Evolutionary conservation across 2,329 filamentous ascomycete genomes (phyloP), one percentile per base, ranked within the genome.

Genomic region (Ophiostoma triangulosporum): DNA sequence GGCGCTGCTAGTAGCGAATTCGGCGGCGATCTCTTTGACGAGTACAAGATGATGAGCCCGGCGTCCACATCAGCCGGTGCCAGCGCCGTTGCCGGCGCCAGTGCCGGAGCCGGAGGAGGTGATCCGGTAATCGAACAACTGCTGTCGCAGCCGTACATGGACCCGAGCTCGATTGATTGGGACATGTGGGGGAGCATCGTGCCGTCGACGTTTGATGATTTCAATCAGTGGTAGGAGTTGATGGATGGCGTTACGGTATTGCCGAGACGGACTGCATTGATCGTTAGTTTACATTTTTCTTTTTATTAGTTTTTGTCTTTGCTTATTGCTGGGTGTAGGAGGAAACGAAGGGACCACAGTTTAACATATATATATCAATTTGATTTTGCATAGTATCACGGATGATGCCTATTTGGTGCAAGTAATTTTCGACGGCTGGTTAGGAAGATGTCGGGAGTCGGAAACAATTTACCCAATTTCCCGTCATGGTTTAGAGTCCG

Each of bases 131-230:
- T 74, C n/a, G 72, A 75, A 46, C 68, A 71, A 14, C 69, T 74
- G 32, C 56, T 76, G 38, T 66, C 67, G 15, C 58, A 60, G 53
- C 67, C 68, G 0, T 73, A 71, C 52, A 58, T 75, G 17, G 73
- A 76, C 56, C 63, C 69, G 6, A 65, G 67, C 9, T 59, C 64
- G 3, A 59, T 75, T 15, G 72, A 73, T 49, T 73, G 73, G 68
- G 72, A 75, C 52, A 66, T 75, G 62, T 73, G 70, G 64, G 62
- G 63, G 4, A 64, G 56, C 24, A 54, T 60, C 24, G 38, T 58
- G 15, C 52, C 57, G 29, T 51, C 48, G n/a, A 49, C 57, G 6
- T 60, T 62, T 40, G 60, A 59, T 5, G 43, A 20, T 6, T 65
- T 62, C 45, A 62, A 59, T 15, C 50, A 46, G 43, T 46, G 43